Percentiles rank a stretch among this genome's conserved stretches.
Conservation (phyloP, 148 eudicot genomes). For the Nepenthes gracilis region DNA sequence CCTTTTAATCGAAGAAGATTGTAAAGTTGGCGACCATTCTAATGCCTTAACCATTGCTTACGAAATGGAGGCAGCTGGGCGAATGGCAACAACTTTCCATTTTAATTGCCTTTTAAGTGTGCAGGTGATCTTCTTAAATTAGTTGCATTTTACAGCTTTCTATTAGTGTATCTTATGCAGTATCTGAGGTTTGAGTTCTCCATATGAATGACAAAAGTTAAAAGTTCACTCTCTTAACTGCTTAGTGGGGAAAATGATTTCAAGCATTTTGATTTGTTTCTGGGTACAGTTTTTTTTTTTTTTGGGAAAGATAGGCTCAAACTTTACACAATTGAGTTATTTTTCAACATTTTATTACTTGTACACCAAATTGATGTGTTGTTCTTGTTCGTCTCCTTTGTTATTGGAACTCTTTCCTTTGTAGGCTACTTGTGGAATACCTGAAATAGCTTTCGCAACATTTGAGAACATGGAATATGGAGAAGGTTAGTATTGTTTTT, state of each 20-base stretch:
- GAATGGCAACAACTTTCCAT: conserved; percentile 94
- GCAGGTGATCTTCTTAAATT: conserved; percentile 47
- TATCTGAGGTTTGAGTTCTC: no score
- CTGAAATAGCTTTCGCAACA: conserved; percentile 82
- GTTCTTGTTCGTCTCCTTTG: no score
- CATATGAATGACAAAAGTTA: no score
- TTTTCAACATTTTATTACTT: no score
- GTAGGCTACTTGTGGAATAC: conserved; percentile 94
- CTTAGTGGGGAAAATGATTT: no score
- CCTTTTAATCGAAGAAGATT: conserved; percentile 76
- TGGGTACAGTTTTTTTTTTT: no score
- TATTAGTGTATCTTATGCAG: no score
- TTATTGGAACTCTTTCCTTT: conserved; percentile 3
- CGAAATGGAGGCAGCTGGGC: conserved; percentile 97
- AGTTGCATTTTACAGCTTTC: neutral
- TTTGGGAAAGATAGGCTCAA: no score
- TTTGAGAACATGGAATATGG: conserved; percentile 97
- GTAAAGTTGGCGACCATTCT: conserved; percentile 91
- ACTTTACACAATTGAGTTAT: no score
- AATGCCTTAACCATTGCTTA: conserved; percentile 91
- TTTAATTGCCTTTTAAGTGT: conserved; percentile 94
- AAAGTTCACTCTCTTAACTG: no score
- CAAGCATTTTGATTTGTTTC: no score
- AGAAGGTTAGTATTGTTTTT: conserved; percentile 39
- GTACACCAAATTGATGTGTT: no score